Evolutionary conservation across 2,329 filamentous ascomycete species (phyloP).

Genomic region (Colletotrichum spaethianum): DNA sequence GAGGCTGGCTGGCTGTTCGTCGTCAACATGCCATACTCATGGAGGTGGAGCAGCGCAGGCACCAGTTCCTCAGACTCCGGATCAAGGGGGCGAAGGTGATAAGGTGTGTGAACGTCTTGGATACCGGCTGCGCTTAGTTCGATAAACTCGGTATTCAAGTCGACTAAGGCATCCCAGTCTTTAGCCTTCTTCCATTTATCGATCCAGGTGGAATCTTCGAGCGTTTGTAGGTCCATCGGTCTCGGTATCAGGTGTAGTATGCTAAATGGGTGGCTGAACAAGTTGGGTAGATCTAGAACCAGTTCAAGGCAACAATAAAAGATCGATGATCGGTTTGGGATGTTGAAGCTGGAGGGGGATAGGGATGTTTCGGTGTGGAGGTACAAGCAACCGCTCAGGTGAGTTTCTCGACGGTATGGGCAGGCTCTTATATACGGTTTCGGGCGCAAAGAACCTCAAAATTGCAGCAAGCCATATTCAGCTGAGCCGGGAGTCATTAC

Average conservation of each 20-base stretch:
- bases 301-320: neutral
- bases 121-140: neutral
- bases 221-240: neutral
- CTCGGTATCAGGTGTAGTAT: neutral
- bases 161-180: neutral
- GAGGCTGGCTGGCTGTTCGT: neutral
- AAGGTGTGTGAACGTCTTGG: neutral
- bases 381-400: neutral
- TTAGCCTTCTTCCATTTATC: neutral
- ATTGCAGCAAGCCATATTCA: neutral
- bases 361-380: neutral
- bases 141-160: neutral
- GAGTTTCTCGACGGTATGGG: neutral
- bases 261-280: neutral
- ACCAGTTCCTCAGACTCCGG: neutral
- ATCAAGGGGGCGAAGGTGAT: neutral
- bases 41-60: neutral
- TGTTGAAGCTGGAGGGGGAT: no score
- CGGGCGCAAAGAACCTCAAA: neutral
- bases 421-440: neutral
- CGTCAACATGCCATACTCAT: neutral
- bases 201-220: neutral
- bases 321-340: no score
- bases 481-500: neutral
- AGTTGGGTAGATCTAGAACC: neutral